Evolutionary conservation across 2,329 filamentous ascomycete species (phyloP).

Genomic region (Stachybotrys elegans): DNA sequence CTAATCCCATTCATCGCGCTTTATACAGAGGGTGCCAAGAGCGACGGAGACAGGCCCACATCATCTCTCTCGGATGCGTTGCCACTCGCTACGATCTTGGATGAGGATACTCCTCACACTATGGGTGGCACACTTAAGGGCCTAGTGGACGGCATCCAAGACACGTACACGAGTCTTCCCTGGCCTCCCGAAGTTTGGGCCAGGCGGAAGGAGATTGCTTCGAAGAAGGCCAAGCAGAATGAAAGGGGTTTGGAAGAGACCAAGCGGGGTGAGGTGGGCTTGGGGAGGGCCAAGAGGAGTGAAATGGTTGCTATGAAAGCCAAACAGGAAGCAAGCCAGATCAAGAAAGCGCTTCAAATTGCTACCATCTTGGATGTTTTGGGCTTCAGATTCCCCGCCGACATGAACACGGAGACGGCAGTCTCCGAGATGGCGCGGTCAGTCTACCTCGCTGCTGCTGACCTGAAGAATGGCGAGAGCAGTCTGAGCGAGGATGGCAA

Average conservation of each 20-base stretch:
- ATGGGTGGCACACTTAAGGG: not conserved
- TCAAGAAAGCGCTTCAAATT: not conserved
- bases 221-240: too few relatives aligned
- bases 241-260: too few relatives aligned
- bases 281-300: too few relatives aligned
- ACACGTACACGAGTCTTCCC: not conserved
- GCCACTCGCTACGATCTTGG: too few relatives aligned
- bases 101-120: too few relatives aligned
- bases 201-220: too few relatives aligned
- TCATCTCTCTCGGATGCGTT: too few relatives aligned
- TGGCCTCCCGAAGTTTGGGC: too few relatives aligned
- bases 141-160: not conserved
- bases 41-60: too few relatives aligned
- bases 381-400: slow-evolving; percentile 4
- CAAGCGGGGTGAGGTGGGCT: too few relatives aligned
- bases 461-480: slow-evolving; percentile 1
- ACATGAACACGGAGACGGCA: slow-evolving; percentile 5
- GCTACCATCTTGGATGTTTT: not conserved
- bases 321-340: too few relatives aligned
- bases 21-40: not conserved
- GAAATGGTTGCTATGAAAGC: too few relatives aligned
- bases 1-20: slow-evolving; percentile 5
- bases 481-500: not conserved
- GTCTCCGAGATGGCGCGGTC: slow-evolving; percentile 6
- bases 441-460: slow-evolving; percentile 4